A percentile compares a stretch with the other conserved stretches of the same genome.
Evolutionary conservation across 805 yeast genomes (phyloP).

Genomic region (Grigorovia humatica): DNA sequence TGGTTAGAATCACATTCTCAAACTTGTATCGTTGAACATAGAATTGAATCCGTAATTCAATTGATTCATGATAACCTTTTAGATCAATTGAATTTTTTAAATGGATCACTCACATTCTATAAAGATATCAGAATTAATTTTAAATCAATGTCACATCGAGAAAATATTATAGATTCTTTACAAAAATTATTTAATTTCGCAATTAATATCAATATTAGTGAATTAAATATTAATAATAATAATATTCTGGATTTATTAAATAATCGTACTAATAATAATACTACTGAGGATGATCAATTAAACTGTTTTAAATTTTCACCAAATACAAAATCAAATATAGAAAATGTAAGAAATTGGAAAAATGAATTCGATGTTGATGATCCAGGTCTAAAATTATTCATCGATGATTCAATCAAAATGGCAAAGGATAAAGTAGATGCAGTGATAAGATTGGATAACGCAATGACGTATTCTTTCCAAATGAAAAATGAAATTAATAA

Average conservation of each 20-base stretch:
- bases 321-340: constrained; percentile 46
- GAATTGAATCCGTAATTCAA: constrained; percentile 67
- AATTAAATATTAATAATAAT: constrained; percentile 24
- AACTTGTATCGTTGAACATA: constrained; percentile 75
- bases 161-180: constrained; percentile 9
- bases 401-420: constrained; percentile 55
- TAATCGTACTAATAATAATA: neutral
- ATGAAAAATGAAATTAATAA: constrained; percentile 71
- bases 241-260: neutral
- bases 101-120: constrained; percentile 32
- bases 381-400: constrained; percentile 47
- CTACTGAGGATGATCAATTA: neutral
- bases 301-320: constrained; percentile 41
- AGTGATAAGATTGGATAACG: constrained; percentile 59
- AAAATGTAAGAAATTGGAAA: constrained; percentile 29
- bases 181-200: constrained; percentile 68
- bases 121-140: constrained; percentile 39
- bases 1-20: constrained; percentile 90
- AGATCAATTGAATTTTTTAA: constrained; percentile 56
- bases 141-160: constrained; percentile 8
- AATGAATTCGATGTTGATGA: constrained; percentile 5
- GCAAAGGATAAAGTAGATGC: constrained; percentile 60
- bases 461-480: constrained; percentile 62
- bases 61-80: constrained; percentile 60
- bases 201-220: constrained; percentile 62